A percentile compares a stretch with the other conserved stretches of the same genome.
Evolutionary conservation across 768 basidiomycete species (phyloP).

Genomic region (Harrya chromipes): DNA sequence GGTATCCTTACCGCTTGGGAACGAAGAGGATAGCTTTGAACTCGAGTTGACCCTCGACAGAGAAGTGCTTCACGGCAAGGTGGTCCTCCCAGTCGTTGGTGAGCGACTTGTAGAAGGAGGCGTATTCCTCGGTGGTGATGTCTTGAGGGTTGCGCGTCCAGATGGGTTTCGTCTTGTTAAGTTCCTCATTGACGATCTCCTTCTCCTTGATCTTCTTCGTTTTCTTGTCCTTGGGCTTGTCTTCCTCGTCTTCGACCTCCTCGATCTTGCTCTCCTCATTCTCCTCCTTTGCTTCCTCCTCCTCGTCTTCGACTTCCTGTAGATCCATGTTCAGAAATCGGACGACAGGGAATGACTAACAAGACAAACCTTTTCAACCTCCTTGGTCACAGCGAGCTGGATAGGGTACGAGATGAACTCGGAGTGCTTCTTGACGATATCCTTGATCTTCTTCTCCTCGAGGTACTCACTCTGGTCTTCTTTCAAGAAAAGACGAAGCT

Average conservation of each 20-base stretch:
- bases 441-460: slow-evolving; percentile 99
- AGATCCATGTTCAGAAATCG: slow-evolving; percentile 3
- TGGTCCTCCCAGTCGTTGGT: slow-evolving; percentile 99
- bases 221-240: slow-evolving; percentile 87
- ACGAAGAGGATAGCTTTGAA: slow-evolving; percentile 99
- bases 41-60: slow-evolving; percentile 99
- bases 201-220: slow-evolving; percentile 92
- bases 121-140: slow-evolving; percentile 92
- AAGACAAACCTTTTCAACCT: slow-evolving; percentile 89
- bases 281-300: slow-evolving; percentile 70
- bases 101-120: slow-evolving; percentile 97
- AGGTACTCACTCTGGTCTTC: slow-evolving; percentile 99
- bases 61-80: slow-evolving; percentile 99
- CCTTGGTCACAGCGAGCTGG: slow-evolving; percentile 97
- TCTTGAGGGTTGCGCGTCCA: slow-evolving; percentile 99
- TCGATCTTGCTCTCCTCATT: slow-evolving; percentile 77
- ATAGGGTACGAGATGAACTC: slow-evolving; percentile 99
- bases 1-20: slow-evolving; percentile 77
- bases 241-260: slow-evolving; percentile 80
- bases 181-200: slow-evolving; percentile 88
- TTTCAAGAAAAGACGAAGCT: slow-evolving; percentile 91
- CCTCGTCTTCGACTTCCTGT: slow-evolving; percentile 85
- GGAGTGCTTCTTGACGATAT: slow-evolving; percentile 99
- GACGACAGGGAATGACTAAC: not conserved
- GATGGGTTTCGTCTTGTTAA: slow-evolving; percentile 99